A percentile compares a stretch with the other conserved stretches of the same genome.
phyloP scores from a whole-genome alignment of 768 basidiomycete genomes.

The Tylopilus sp. region DNA sequence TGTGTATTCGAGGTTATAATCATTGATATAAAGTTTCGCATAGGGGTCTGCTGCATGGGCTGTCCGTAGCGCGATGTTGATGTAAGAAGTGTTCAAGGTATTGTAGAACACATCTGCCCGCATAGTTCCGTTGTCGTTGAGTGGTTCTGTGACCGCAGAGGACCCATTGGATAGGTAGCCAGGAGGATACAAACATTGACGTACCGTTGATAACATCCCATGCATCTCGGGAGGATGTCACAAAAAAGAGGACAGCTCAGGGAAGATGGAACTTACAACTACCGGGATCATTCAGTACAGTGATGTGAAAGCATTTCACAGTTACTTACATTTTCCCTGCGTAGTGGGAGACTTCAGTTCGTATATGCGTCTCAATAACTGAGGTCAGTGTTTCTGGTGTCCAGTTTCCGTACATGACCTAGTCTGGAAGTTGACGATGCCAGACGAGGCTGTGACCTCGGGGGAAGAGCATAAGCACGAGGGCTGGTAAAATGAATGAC shows the following conservation, averaged over 20 bases:
- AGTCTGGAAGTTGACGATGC: neutral
- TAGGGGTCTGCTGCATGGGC: constrained; percentile 30
- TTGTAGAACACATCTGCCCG: constrained; percentile 51
- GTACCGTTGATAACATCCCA: constrained; percentile 21
- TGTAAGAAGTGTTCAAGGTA: constrained; percentile 46
- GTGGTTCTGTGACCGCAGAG: constrained; percentile 8
- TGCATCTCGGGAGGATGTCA: constrained; percentile 9
- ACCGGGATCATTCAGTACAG: neutral
- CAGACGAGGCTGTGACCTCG: neutral
- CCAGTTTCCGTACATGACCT: constrained; percentile 9
- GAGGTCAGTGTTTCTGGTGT: constrained; percentile 12
- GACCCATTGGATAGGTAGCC: neutral
- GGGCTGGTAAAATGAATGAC: neutral
- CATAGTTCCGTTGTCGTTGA: constrained; percentile 58
- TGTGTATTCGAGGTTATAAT: constrained; percentile 24
- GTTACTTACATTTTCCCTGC: constrained; percentile 11
- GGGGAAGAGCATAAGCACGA: neutral
- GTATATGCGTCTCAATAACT: constrained; percentile 15
- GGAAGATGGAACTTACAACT: constrained; percentile 12
- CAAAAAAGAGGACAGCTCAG: neutral
- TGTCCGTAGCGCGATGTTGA: constrained; percentile 44
- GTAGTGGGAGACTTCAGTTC: constrained; percentile 8
- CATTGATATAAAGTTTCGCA: constrained; percentile 34
- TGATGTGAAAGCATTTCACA: neutral
- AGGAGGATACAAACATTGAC: neutral